A percentile compares a stretch with the other conserved stretches of the same genome.
Conservation (phyloP, 148 eudicot genomes). For the Tetragonia tetragonoides region DNA sequence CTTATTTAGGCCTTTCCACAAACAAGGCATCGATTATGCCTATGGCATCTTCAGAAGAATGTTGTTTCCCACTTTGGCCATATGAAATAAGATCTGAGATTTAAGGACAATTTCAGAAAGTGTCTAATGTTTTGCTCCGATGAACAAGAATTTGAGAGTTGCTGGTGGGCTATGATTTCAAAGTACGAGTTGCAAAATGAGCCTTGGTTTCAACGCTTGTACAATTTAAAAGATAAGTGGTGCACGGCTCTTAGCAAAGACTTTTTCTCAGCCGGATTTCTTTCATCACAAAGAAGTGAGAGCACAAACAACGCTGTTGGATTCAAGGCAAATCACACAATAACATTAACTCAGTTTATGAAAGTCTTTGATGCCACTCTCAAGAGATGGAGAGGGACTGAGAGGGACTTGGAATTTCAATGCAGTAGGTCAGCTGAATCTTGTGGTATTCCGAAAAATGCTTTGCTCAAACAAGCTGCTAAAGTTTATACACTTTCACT, state of each 20-base stretch:
- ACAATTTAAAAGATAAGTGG: background rate
- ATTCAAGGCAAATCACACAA: background rate
- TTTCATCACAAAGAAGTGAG: background rate
- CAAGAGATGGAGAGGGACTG: too few species aligned
- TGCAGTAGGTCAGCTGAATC: too few species aligned
- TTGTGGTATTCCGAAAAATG: too few species aligned
- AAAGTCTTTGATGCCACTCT: too few species aligned
- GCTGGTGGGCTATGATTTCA: background rate
- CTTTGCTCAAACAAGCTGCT: too few species aligned
- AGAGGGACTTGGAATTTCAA: too few species aligned
- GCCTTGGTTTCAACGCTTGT: background rate
- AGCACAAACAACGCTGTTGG: background rate
- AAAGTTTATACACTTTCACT: too few species aligned
- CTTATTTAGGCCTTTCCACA: background rate
- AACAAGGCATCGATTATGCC: background rate
- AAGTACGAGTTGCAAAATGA: background rate
- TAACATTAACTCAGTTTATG: background rate
- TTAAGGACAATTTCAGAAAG: background rate
- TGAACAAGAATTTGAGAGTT: background rate
- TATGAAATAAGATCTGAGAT: background rate
- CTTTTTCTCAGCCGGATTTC: background rate
- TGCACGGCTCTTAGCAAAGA: background rate
- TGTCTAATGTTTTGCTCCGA: background rate
- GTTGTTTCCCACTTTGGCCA: background rate
- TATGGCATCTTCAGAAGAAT: background rate